Percentiles rank a stretch among this genome's conserved stretches.
phyloP scores from a whole-genome alignment of 2,329 filamentous ascomycete genomes.

The Aureobasidium melanogenum region DNA sequence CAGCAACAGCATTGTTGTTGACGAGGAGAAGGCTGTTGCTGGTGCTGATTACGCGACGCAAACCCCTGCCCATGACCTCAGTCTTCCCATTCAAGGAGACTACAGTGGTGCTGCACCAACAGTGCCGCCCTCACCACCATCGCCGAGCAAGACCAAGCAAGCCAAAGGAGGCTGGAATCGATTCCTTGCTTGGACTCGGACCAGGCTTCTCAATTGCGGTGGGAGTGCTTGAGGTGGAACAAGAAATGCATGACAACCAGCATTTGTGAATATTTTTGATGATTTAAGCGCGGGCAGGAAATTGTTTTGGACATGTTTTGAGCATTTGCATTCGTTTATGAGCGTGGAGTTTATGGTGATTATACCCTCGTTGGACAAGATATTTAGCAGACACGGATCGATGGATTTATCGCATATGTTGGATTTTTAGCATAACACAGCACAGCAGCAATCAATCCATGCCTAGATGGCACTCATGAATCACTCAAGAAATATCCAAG shows the following conservation, averaged over 20 bases:
- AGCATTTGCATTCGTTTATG: constrained; percentile 8
- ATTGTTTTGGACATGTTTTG: background rate
- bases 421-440: background rate
- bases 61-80: constrained; percentile 25
- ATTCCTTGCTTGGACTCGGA: constrained; percentile 50
- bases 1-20: constrained; percentile 10
- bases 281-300: background rate
- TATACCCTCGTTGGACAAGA: constrained; percentile 8
- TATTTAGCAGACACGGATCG: background rate
- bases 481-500: background rate
- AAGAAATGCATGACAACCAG: background rate
- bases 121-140: constrained; percentile 14
- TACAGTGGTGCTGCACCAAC: constrained; percentile 25
- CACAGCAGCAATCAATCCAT: background rate
- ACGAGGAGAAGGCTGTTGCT: constrained; percentile 20
- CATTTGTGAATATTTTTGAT: background rate
- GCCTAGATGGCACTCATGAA: background rate
- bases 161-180: constrained; percentile 42
- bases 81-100: constrained; percentile 22
- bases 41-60: constrained; percentile 31
- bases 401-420: background rate
- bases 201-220: constrained; percentile 44
- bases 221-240: background rate
- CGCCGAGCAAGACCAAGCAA: constrained; percentile 23
- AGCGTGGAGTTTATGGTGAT: constrained; percentile 11